Base-by-base conservation (phyloP, 805 yeast species). In the Huiozyma naganishii region DNA sequence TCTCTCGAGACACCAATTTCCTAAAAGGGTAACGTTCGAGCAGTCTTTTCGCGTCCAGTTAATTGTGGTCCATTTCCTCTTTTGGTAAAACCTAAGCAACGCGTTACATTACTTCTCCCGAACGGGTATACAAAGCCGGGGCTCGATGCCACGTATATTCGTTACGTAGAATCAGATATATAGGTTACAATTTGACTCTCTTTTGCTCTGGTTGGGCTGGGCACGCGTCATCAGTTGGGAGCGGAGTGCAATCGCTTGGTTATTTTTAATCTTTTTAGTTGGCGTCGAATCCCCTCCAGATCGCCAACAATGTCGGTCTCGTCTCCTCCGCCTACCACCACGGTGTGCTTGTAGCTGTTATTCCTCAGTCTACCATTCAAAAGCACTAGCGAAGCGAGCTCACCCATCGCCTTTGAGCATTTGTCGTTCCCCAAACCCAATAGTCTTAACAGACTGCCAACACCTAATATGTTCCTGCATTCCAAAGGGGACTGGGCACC, bases 311-410 rank as follows among this genome's bases (percentile, higher is more conserved):
- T 58, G 7, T 55, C 55, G 40, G 57, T 63, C 13, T 60, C 57
- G 13, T 52, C 65, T 44, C 66, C 71, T 12, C 72, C 74, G 8
- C 80, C 88, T 2, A 76, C 59, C 42, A 66, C 69, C 3, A 83
- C 66, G 0, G 84, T 79, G 59, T 89, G 96, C 55, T 88, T 89
- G 55, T 82, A 81, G 47, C 89, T 77, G 53, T 77, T 76, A 29
- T 72, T 66, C 48, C 96, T 72, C 52, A 89, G 66, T 50, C 87
- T 68, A 1, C 95, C 96, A 50, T 75, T 83, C 32, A 83, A 65
- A 39, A 88, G 68, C 0, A 75, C 92, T 23, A 73, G 70, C 28
- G 77, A 73, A 0, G 95, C 78, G 51, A 72, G 72, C 35, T 71
- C 74, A 11, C 76, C 72, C 47, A 83, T 66, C 27, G 83, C 75